A percentile compares a stretch with the other conserved stretches of the same genome.
Evolutionary conservation across 2,329 filamentous ascomycete species (phyloP).

Genomic region (Aspergillus latus): DNA sequence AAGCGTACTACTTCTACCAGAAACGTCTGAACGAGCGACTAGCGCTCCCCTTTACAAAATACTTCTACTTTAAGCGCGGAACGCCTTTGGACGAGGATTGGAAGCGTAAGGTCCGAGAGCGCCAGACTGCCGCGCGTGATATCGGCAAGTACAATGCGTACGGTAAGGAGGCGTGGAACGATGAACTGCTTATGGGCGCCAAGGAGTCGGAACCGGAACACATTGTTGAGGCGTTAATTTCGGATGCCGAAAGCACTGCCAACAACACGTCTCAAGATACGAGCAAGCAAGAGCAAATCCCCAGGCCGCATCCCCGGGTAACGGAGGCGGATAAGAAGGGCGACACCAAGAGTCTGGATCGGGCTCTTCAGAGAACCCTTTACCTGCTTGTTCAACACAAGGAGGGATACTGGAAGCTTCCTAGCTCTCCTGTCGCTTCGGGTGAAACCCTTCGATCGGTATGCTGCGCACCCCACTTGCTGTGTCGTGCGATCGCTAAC

Average conservation of each 20-base stretch:
- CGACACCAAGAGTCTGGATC: slow-evolving; percentile 76
- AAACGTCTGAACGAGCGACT: slow-evolving; percentile 93
- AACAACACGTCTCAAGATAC: slow-evolving; percentile 42
- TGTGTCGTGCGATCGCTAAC: slow-evolving; percentile 1
- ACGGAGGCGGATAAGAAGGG: slow-evolving; percentile 76
- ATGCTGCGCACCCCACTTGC: slow-evolving; percentile 38
- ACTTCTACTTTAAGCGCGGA: slow-evolving; percentile 93
- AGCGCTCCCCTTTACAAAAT: slow-evolving; percentile 79
- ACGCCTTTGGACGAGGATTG: slow-evolving; percentile 84
- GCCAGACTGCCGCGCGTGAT: slow-evolving; percentile 76
- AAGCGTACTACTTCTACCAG: slow-evolving; percentile 94
- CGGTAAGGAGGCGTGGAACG: slow-evolving; percentile 77
- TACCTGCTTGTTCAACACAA: slow-evolving; percentile 78
- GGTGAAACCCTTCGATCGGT: slow-evolving; percentile 83
- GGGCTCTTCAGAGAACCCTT: slow-evolving; percentile 75
- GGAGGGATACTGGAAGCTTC: slow-evolving; percentile 77
- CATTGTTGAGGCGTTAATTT: slow-evolving; percentile 67
- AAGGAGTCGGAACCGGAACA: slow-evolving; percentile 62
- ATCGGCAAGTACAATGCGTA: slow-evolving; percentile 81
- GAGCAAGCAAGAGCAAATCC: slow-evolving; percentile 63
- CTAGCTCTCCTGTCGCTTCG: slow-evolving; percentile 65
- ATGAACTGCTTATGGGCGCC: slow-evolving; percentile 79
- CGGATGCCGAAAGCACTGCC: slow-evolving; percentile 65
- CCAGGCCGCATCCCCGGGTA: slow-evolving; percentile 66
- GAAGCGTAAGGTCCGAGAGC: slow-evolving; percentile 78